These are phyloP conservation scores for Beauveria asiatica DNA, from an alignment of 2,329 filamentous ascomycete species.

Conservation along the genomic window DNA sequence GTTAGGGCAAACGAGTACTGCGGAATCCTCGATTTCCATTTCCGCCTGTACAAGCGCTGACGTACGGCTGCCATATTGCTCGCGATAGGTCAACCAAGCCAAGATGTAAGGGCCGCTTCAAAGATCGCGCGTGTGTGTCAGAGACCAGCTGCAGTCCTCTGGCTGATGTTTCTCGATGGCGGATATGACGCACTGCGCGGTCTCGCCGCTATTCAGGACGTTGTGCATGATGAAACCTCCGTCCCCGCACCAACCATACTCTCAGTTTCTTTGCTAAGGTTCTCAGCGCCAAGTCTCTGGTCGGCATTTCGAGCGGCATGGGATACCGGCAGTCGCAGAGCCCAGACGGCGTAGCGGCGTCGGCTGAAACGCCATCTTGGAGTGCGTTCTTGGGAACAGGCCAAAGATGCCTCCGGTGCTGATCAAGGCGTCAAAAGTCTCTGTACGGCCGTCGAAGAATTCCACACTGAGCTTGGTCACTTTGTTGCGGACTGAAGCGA, in stretches of 20 bases:
- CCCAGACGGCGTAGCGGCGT: not conserved
- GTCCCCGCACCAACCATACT: slow-evolving; percentile 5
- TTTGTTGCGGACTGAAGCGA: slow-evolving; percentile 8
- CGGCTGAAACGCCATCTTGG: not conserved
- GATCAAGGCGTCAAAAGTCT: slow-evolving; percentile 15
- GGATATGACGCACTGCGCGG: not conserved
- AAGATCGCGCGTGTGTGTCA: not conserved
- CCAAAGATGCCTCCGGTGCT: slow-evolving; percentile 18
- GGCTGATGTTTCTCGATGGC: not conserved
- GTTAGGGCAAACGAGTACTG: slow-evolving; percentile 16
- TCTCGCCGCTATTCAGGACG: slow-evolving; percentile 1
- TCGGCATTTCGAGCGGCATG: not conserved
- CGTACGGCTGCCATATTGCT: slow-evolving; percentile 1
- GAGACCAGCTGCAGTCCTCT: not conserved
- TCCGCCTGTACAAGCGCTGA: not conserved
- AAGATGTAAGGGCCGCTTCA: not conserved
- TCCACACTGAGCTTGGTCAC: not conserved
- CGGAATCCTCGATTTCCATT: slow-evolving; percentile 19
- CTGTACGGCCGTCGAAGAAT: slow-evolving; percentile 11
- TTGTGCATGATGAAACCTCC: slow-evolving; percentile 1
- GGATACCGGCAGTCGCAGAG: slow-evolving; percentile 5
- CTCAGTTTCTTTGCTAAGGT: not conserved
- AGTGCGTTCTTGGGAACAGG: slow-evolving; percentile 16
- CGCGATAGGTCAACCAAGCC: not conserved
- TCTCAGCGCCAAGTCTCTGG: not conserved